These are phyloP conservation scores for Artomyces pyxidatus DNA, from an alignment of 768 basidiomycete genomes.

Conservation along the genomic window DNA sequence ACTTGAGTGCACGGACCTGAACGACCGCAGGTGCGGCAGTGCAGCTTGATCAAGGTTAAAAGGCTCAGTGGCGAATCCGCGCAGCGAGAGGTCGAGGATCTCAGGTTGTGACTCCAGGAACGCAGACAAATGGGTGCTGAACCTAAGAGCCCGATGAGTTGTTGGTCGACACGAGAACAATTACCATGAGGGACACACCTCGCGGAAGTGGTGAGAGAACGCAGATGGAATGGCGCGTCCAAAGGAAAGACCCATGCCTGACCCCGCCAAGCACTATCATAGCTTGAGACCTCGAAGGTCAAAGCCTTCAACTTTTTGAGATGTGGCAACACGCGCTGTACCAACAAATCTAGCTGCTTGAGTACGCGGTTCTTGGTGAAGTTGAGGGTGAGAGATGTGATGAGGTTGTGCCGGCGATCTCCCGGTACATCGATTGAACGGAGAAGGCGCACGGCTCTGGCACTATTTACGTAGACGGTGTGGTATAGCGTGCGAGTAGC, in stretches of 20 bases:
- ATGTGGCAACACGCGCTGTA: constrained; percentile 35
- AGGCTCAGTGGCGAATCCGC: constrained; percentile 34
- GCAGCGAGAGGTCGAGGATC: constrained; percentile 45
- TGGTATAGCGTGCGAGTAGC: constrained; percentile 29
- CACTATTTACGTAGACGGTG: constrained; percentile 26
- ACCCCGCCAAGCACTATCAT: constrained; percentile 24
- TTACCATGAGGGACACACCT: constrained; percentile 25
- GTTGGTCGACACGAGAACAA: background rate
- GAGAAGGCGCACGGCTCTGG: constrained; percentile 29
- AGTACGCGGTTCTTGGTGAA: constrained; percentile 31
- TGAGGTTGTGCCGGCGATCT: constrained; percentile 27
- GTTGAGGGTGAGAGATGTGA: constrained; percentile 41
- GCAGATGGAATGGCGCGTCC: constrained; percentile 35
- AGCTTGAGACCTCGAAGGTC: constrained; percentile 39
- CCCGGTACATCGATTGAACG: constrained; percentile 31
- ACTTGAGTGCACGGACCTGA: constrained; percentile 48
- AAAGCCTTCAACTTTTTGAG: constrained; percentile 35
- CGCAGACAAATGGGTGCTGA: constrained; percentile 33
- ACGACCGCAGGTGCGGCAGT: constrained; percentile 38
- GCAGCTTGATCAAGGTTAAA: constrained; percentile 30
- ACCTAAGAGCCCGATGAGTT: background rate
- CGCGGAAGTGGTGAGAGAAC: constrained; percentile 47
- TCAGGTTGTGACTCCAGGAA: constrained; percentile 45
- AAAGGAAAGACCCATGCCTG: constrained; percentile 41
- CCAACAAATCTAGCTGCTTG: constrained; percentile 39